Base-by-base conservation (phyloP, 768 basidiomycete species). In the Tephrocybe rancida region DNA sequence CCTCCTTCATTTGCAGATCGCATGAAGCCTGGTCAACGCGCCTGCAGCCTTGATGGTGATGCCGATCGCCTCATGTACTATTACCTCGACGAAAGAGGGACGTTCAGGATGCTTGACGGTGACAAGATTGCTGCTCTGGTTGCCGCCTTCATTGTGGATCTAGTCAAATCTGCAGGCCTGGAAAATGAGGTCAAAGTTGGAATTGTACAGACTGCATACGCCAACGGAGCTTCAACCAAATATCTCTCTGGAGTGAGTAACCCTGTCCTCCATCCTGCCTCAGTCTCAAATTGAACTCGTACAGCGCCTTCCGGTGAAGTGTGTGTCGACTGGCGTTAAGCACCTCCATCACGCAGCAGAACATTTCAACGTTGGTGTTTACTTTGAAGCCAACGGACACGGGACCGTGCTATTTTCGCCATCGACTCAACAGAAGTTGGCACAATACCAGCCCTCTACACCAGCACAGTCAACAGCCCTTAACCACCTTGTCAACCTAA, bases 321-420 rank as follows among this genome's bases (percentile, higher is more conserved):
- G 97, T 67, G 95, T 96, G 6, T 78, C 93, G 2, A 99, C 97
- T 14, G 97, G 97, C 24, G 97, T 99, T 55, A 99, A 99, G 71
- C 91, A 98, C 67, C 83, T 98, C 44, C 97, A 99, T 67, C 95
- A 98, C 65, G 97, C 95, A 14, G 97, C 97, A 10, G 92, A 95
- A 63, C 84, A 86, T 63, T 98, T 88, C 70, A 83, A 93, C 66
- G 81, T 99, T 50, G 97, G 97, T n/a, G 92, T 99, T 41, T 99
- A 99, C 73, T 99, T 99, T 64, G 97, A 99, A 70, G 97, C 97
- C 29, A 99, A 99, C 67, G 97, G 97, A 2, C 97, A 99, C 62
- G 97, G 97, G 27, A 99, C 97, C 2, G 93, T 98, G 43, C 71
- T 98, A 50, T 98, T 99, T 75, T 98, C 97, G 11, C 82, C 79